Percentiles rank a stretch among this genome's conserved stretches.
Conservation (phyloP, 192 early-diverging fungal species). For the Funneliformis geosporum region DNA sequence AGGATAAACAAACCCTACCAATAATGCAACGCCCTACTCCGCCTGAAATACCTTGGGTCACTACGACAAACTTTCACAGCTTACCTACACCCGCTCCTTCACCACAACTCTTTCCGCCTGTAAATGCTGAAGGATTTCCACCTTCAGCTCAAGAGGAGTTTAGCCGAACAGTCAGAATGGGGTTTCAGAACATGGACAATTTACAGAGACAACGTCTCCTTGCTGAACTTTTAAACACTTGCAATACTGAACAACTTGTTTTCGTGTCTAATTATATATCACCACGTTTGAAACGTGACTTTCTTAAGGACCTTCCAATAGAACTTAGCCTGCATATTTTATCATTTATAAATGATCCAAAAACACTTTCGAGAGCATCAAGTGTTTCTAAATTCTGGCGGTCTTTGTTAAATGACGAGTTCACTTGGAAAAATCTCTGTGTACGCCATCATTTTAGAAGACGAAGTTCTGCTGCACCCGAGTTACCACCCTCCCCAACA, state of each 20-base stretch:
- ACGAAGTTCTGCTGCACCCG: slow-evolving; percentile 26
- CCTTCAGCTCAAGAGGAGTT: slow-evolving; percentile 17
- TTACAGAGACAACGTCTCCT: slow-evolving; percentile 38
- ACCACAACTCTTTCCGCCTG: slow-evolving; percentile 27
- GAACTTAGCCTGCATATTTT: slow-evolving; percentile 83
- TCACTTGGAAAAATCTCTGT: slow-evolving; percentile 47
- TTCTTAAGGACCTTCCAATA: slow-evolving; percentile 76
- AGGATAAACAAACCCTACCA: not conserved
- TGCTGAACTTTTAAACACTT: slow-evolving; percentile 49
- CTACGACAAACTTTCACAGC: slow-evolving; percentile 30
- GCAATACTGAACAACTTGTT: slow-evolving; percentile 53
- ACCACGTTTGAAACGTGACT: slow-evolving; percentile 83
- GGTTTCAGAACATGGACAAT: slow-evolving; percentile 32
- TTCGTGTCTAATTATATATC: slow-evolving; percentile 54
- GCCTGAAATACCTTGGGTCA: slow-evolving; percentile 24
- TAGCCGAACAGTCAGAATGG: slow-evolving; percentile 29
- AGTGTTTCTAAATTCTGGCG: slow-evolving; percentile 71
- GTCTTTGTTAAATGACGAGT: slow-evolving; percentile 53
- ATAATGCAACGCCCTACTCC: slow-evolving; percentile 22
- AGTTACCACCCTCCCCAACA: slow-evolving; percentile 30
- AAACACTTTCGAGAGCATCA: slow-evolving; percentile 70
- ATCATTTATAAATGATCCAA: slow-evolving; percentile 78
- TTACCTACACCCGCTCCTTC: slow-evolving; percentile 29
- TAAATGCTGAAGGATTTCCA: not conserved
- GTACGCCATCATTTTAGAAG: slow-evolving; percentile 42